Evolutionary conservation across 2,329 filamentous ascomycete genomes (phyloP).

Genomic region (Harringtonia lauricola): DNA sequence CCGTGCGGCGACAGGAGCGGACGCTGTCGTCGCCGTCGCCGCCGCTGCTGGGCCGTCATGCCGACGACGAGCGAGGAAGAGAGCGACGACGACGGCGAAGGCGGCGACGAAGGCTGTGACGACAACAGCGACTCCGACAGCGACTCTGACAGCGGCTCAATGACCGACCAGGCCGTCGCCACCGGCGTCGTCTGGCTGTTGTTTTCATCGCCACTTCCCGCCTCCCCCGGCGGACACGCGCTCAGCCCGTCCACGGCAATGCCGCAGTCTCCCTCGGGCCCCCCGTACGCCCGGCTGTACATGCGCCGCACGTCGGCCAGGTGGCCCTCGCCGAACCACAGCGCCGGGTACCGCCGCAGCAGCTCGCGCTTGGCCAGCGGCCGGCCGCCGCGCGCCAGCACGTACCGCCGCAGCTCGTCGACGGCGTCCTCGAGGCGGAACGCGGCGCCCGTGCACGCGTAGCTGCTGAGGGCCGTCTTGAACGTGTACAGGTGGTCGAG

Average conservation of each 20-base stretch:
- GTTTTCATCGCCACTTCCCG: background rate
- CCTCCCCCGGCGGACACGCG: slow-evolving; percentile 8
- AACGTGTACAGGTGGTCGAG: slow-evolving; percentile 55
- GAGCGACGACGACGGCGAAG: background rate
- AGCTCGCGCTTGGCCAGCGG: slow-evolving; percentile 40
- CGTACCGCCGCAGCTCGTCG: slow-evolving; percentile 49
- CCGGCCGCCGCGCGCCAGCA: slow-evolving; percentile 38
- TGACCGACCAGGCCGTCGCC: background rate
- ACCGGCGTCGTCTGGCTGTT: background rate
- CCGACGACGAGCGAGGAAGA: background rate
- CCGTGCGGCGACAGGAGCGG: no score
- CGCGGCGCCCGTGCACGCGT: slow-evolving; percentile 33
- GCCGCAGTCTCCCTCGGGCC: slow-evolving; percentile 30
- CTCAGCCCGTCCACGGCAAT: slow-evolving; percentile 29
- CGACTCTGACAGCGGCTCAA: no score
- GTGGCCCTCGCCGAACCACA: slow-evolving; percentile 36
- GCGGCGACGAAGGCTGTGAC: background rate
- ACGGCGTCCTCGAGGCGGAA: slow-evolving; percentile 47
- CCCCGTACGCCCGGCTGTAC: slow-evolving; percentile 46
- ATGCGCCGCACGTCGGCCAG: slow-evolving; percentile 43
- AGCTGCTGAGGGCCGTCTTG: slow-evolving; percentile 47
- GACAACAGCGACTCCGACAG: background rate
- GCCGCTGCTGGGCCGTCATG: background rate
- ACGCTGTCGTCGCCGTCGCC: background rate
- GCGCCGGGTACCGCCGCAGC: slow-evolving; percentile 39